phyloP scores from a whole-genome alignment of 1,284 basidiomycete genomes.

The Ganoderma leucocontextum region DNA sequence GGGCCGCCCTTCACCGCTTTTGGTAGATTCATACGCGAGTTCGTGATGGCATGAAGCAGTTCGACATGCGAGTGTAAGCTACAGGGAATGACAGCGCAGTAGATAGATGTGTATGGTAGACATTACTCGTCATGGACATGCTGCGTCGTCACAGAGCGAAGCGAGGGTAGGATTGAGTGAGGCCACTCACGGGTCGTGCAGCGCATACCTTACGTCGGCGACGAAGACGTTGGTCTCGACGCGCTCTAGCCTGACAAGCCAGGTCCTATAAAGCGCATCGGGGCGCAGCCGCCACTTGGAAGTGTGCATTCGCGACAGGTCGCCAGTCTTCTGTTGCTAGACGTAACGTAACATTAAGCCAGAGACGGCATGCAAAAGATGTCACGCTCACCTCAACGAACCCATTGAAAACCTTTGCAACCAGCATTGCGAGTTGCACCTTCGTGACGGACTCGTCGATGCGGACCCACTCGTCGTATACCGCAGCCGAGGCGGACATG shows the following conservation, averaged over 20 bases:
- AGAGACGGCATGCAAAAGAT: too few relatives aligned
- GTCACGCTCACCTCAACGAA: slow-evolving; percentile 25
- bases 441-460: slow-evolving; percentile 14
- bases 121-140: not conserved
- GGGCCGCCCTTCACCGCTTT: not conserved
- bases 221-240: slow-evolving; percentile 27
- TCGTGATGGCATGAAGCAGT: not conserved
- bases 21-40: too few relatives aligned
- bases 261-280: slow-evolving; percentile 25
- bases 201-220: slow-evolving; percentile 25
- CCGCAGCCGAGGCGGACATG: not conserved
- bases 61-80: not conserved
- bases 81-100: not conserved
- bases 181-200: not conserved
- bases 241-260: slow-evolving; percentile 27
- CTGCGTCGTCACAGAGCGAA: not conserved
- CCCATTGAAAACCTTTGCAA: slow-evolving; percentile 20
- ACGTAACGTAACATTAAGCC: not conserved
- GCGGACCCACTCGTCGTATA: slow-evolving; percentile 25
- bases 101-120: not conserved
- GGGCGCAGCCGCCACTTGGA: slow-evolving; percentile 22
- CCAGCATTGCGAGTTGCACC: slow-evolving; percentile 24
- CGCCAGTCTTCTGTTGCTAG: slow-evolving; percentile 9
- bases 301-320: not conserved
- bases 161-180: not conserved